Conservation (phyloP, 176 grass and related monocot genomes). For the Chrysopogon serrulatus region DNA sequence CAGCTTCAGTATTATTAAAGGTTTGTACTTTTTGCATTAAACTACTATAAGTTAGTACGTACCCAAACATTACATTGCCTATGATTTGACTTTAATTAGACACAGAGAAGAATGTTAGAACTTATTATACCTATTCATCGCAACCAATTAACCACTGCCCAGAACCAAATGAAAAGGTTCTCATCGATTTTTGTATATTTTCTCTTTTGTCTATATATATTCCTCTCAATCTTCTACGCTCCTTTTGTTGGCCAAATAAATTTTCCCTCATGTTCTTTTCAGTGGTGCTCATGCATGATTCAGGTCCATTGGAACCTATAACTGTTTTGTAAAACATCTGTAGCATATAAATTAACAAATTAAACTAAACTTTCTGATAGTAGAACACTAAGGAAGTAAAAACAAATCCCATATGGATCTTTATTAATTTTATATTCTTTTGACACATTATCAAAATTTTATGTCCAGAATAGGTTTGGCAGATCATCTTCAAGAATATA, state of each 20-base stretch:
- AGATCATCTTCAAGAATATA: constrained; percentile 64
- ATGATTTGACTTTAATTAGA: neutral
- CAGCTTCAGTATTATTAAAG: constrained; percentile 61
- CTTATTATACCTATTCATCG: neutral
- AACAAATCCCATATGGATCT: neutral
- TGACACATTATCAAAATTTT: neutral
- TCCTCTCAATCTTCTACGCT: neutral
- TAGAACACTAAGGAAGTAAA: neutral
- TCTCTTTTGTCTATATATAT: neutral
- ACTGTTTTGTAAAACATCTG: neutral
- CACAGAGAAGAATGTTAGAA: neutral
- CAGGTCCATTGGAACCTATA: neutral
- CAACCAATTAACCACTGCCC: neutral
- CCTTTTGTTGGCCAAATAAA: neutral
- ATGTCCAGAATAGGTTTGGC: constrained; percentile 59
- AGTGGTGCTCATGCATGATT: neutral
- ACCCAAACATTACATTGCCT: neutral
- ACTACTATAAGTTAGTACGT: neutral
- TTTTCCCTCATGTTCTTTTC: neutral
- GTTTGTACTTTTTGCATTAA: neutral
- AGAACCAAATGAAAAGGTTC: neutral
- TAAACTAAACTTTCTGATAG: neutral
- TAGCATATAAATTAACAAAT: neutral
- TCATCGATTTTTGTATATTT: neutral
- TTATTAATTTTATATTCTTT: neutral